phyloP scores from a whole-genome alignment of 177 flowering plant genomes.

The Telopea speciosissima region DNA sequence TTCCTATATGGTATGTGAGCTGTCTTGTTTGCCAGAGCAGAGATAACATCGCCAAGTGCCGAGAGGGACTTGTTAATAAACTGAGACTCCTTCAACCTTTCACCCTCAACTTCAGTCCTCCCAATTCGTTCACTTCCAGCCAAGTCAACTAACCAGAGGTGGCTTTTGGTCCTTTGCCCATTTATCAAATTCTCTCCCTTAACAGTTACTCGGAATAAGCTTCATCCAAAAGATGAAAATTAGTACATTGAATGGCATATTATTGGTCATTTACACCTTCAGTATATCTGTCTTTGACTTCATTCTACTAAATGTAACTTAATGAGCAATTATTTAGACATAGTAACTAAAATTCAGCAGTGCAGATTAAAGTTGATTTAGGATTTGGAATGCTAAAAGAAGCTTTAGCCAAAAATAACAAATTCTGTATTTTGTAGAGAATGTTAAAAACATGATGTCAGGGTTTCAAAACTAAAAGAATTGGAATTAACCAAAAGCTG shows the following conservation, averaged over 20 bases:
- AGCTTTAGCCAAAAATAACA: neutral
- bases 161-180: conserved; percentile 68
- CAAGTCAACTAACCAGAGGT: conserved; percentile 87
- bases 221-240: conserved; percentile 18
- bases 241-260: too few relatives aligned
- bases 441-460: too few relatives aligned
- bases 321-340: too few relatives aligned
- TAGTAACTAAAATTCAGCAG: too few relatives aligned
- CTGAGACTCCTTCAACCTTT: conserved; percentile 86
- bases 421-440: neutral
- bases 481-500: too few relatives aligned
- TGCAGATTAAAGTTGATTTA: too few relatives aligned
- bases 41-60: conserved; percentile 87
- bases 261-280: too few relatives aligned
- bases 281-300: too few relatives aligned
- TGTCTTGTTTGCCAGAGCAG: conserved; percentile 78
- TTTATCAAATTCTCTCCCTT: conserved; percentile 56
- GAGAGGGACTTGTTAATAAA: conserved; percentile 83
- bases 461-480: too few relatives aligned
- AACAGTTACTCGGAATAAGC: conserved; percentile 73
- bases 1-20: conserved; percentile 82
- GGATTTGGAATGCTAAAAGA: too few relatives aligned
- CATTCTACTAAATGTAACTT: too few relatives aligned
- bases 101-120: conserved; percentile 80
- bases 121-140: conserved; percentile 95